Evolutionary conservation across 2,329 filamentous ascomycete species (phyloP), one percentile per base, ranked within the genome.

Genomic region (Colletotrichum echinochloae): DNA sequence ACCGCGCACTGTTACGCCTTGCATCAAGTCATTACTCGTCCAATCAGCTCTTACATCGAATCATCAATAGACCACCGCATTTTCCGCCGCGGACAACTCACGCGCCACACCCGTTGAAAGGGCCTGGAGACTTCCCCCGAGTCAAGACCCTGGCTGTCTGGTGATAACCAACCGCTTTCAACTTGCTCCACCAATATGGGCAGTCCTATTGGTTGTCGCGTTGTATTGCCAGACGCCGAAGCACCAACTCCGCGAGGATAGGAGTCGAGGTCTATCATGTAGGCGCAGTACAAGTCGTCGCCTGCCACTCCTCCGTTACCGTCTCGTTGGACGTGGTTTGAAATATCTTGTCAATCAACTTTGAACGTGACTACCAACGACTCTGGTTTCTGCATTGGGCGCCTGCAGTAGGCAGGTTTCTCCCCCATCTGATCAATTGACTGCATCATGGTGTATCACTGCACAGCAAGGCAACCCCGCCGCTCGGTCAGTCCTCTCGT

Each of bases 21-120:
- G 64, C 67, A 62, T 70, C 57, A 67, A 62, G 57, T 57, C 64
- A 52, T 62, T 59, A 28, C 48, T 61, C 39, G 20, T 66, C 64
- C 64, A 55, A 67, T 62, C 48, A 30, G 35, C n/a, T 70, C 56
- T 48, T 23, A 39, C 51, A 52, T 67, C 52, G 44, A 28, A 52
- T 48, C 67, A 67, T 62, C 37, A 41, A 62, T 57, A 59, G 57
- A 59, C 64, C 67, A 62, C 41, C 46, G 48, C 63, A 54, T 37
- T 54, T 41, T 49, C 18, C 18, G 16, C 11, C 44, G 30, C 23
- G 39, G 44, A 33, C 55, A 39, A 51, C 49, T 28, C 33, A 41
- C 49, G 56, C 62, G n/a, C n/a, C n/a, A n/a, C 39, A 66, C 48
- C 56, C 62, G 49, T 51, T 70, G 56, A 26, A 41, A 57, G n/a